Percentiles rank a stretch among this genome's conserved stretches.
Conservation (phyloP, 169 alveolate genomes). For the Perkinsus marinus region DNA sequence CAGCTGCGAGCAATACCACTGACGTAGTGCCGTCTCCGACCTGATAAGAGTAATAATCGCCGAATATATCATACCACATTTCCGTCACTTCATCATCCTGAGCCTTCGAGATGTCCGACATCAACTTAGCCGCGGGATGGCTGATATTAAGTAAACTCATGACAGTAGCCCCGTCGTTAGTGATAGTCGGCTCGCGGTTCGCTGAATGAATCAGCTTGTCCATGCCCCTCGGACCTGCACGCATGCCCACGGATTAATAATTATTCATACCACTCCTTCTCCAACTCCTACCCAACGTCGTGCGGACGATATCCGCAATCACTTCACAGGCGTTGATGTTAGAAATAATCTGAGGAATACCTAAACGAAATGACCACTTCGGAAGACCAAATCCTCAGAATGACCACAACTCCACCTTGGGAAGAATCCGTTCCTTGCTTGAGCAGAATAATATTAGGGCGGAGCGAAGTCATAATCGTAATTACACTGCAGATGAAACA, state of each 20-base stretch:
- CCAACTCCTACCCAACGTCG: slow-evolving; percentile 81
- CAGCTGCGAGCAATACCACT: slow-evolving; percentile 85
- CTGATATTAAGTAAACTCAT: slow-evolving; percentile 75
- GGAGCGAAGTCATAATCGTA: background rate
- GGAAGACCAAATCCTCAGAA: too few relatives aligned
- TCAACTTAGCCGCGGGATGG: slow-evolving; percentile 93
- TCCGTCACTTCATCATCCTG: slow-evolving; percentile 91
- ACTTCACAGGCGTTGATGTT: slow-evolving; percentile 88
- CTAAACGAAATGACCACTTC: too few relatives aligned
- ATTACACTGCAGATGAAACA: too few relatives aligned
- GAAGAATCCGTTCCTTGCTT: slow-evolving; percentile 88
- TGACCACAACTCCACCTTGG: too few relatives aligned
- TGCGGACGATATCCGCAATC: slow-evolving; percentile 76
- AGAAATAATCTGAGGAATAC: slow-evolving; percentile 69
- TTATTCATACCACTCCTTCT: too few relatives aligned
- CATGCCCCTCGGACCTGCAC: slow-evolving; percentile 97
- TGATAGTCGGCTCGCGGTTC: slow-evolving; percentile 71
- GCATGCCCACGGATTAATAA: too few relatives aligned
- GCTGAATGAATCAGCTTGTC: slow-evolving; percentile 85
- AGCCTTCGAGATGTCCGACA: slow-evolving; percentile 90
- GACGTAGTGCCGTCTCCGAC: slow-evolving; percentile 88
- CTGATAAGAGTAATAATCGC: background rate
- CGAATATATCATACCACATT: background rate
- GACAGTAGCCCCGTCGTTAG: slow-evolving; percentile 99
- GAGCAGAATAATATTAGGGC: slow-evolving; percentile 55